Conservation (phyloP, 73 alveolate genomes). For the Effrenium voratum region DNA sequence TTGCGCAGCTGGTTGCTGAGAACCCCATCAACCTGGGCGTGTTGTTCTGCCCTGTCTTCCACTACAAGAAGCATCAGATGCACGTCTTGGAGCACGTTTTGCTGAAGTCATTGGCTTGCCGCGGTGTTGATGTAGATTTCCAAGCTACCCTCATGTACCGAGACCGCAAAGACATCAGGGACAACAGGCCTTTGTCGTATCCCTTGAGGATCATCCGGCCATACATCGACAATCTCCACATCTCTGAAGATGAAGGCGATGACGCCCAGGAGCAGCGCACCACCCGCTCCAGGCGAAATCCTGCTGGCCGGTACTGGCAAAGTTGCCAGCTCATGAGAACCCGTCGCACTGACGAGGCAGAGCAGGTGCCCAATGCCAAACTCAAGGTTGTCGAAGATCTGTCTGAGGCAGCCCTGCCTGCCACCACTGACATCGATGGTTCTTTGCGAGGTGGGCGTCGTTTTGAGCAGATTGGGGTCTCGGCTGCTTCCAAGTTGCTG, state of each 20-base stretch:
- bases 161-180: neutral
- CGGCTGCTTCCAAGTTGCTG: constrained; percentile 2
- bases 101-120: neutral
- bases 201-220: neutral
- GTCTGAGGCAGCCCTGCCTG: neutral
- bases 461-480: constrained; percentile 19
- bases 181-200: neutral
- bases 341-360: constrained; percentile 11
- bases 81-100: neutral
- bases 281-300: neutral
- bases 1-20: neutral
- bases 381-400: constrained; percentile 8
- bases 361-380: neutral
- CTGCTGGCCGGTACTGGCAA: neutral
- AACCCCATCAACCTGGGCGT: neutral
- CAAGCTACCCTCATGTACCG: neutral
- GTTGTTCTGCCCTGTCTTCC: neutral
- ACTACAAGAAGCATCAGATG: neutral
- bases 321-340: neutral
- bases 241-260: neutral
- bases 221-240: neutral
- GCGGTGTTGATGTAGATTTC: constrained; percentile 2
- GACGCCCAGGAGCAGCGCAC: neutral
- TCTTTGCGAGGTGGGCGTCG: constrained; percentile 10
- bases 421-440: neutral